A percentile compares a stretch with the other conserved stretches of the same genome.
phyloP scores from a whole-genome alignment of 345 rosid genomes.

The Crucihimalaya himalaica region DNA sequence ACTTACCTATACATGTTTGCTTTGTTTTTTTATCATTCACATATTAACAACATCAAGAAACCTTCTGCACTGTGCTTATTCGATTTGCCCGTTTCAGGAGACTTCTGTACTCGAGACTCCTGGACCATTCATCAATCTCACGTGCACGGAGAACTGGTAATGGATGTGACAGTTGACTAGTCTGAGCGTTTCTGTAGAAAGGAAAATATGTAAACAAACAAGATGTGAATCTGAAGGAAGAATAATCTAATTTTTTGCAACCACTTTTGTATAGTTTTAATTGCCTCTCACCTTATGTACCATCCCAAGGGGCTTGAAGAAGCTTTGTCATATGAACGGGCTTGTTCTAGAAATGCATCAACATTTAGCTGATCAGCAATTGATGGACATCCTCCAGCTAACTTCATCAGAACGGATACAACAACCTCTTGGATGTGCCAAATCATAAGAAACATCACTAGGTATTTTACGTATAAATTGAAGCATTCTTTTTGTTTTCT shows the following conservation, averaged over 20 bases:
- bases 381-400: constrained; percentile 96
- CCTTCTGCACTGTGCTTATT: constrained; percentile 39
- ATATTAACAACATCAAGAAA: constrained; percentile 39
- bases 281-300: constrained; percentile 74
- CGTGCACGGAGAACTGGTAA: constrained; percentile 98
- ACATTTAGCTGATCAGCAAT: constrained; percentile 91
- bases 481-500: background rate
- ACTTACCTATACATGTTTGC: constrained; percentile 35
- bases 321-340: constrained; percentile 92
- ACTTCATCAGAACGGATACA: constrained; percentile 90
- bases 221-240: background rate
- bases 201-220: constrained; percentile 32
- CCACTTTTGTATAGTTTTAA: constrained; percentile 2
- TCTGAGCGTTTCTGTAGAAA: constrained; percentile 86
- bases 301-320: constrained; percentile 87
- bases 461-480: background rate
- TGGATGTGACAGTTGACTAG: constrained; percentile 90
- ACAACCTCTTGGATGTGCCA: constrained; percentile 85
- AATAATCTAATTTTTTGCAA: background rate
- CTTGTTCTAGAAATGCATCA: constrained; percentile 97
- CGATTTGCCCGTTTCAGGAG: constrained; percentile 69
- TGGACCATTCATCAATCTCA: constrained; percentile 94
- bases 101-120: constrained; percentile 63
- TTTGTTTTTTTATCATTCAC: background rate
- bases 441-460: constrained; percentile 40